Percentiles rank a stretch among this genome's conserved stretches.
Evolutionary conservation across 495 filamentous ascomycete genomes (phyloP).

Genomic region (Aspergillus avenaceus): DNA sequence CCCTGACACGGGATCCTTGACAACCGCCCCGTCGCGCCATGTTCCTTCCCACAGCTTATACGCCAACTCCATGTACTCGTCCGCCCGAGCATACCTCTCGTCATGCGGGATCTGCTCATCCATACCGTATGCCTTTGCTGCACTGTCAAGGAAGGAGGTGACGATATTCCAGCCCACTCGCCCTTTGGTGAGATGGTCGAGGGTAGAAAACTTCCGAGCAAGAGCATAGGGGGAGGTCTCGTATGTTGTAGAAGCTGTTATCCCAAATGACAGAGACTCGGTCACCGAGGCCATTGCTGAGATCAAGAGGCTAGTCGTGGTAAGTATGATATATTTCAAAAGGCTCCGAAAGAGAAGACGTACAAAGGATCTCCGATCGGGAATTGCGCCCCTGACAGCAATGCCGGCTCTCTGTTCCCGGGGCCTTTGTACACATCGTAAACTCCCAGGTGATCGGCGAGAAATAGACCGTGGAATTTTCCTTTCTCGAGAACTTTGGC

Average conservation of each 20-base stretch:
- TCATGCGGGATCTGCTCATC: constrained; percentile 47
- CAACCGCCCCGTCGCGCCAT: constrained; percentile 45
- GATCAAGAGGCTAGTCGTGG: constrained; percentile 12
- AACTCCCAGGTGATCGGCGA: constrained; percentile 48
- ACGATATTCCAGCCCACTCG: constrained; percentile 56
- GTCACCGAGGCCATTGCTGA: constrained; percentile 30
- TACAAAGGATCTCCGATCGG: constrained; percentile 40
- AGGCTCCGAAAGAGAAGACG: constrained; percentile 23
- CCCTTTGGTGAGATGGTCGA: constrained; percentile 51
- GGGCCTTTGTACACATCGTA: constrained; percentile 45
- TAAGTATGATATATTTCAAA: too few relatives aligned
- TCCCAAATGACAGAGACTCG: constrained; percentile 23
- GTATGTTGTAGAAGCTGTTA: constrained; percentile 42
- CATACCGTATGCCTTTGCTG: constrained; percentile 45
- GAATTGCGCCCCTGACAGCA: constrained; percentile 40
- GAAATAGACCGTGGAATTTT: constrained; percentile 48
- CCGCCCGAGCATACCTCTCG: constrained; percentile 48
- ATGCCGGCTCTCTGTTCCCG: constrained; percentile 26
- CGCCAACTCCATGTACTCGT: constrained; percentile 47
- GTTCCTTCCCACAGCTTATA: constrained; percentile 54
- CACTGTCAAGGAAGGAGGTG: constrained; percentile 44
- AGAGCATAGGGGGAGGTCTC: constrained; percentile 43
- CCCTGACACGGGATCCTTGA: constrained; percentile 33
- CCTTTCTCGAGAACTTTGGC: constrained; percentile 15
- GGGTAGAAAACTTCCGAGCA: constrained; percentile 46